phyloP scores from a whole-genome alignment of 805 yeast genomes.

The Saccharomycopsis amapae region DNA sequence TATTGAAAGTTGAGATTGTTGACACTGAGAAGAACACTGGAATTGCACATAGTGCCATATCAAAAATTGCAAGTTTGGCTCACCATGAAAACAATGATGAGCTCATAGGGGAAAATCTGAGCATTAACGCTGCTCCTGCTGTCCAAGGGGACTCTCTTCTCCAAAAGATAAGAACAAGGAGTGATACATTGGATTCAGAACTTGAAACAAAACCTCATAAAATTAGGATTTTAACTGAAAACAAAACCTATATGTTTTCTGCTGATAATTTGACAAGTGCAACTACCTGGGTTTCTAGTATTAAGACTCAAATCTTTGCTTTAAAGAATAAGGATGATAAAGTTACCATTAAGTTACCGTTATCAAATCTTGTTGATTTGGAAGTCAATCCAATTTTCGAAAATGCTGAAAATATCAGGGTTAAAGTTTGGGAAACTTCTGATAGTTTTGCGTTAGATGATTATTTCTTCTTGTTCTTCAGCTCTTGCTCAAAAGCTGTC shows the following conservation, averaged over 20 bases:
- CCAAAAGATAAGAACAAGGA: not conserved
- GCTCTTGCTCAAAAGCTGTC: conserved; percentile 22
- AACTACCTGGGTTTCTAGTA: conserved; percentile 66
- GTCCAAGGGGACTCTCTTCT: conserved; percentile 1
- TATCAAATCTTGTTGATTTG: conserved; percentile 55
- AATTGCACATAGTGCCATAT: not conserved
- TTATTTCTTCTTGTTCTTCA: conserved; percentile 61
- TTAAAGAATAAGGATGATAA: conserved; percentile 62
- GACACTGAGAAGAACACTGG: not conserved
- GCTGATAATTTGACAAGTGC: conserved; percentile 74
- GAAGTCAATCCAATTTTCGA: conserved; percentile 52
- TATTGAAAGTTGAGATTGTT: conserved; percentile 50
- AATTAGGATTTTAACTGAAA: conserved; percentile 54
- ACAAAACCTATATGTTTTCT: conserved; percentile 53
- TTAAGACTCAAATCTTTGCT: conserved; percentile 73
- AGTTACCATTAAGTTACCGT: conserved; percentile 72
- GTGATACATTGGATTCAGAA: not conserved
- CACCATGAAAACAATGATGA: conserved; percentile 3
- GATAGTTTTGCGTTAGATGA: conserved; percentile 56
- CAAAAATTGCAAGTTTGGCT: conserved; percentile 3
- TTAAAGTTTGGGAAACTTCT: conserved; percentile 54
- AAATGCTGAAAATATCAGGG: conserved; percentile 45
- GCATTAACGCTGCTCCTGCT: not conserved
- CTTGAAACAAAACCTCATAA: conserved; percentile 30
- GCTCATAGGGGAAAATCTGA: too few species aligned